Evolutionary conservation across 2,329 filamentous ascomycete species (phyloP).

Genomic region (Cladosporium austrohemisphaericum): DNA sequence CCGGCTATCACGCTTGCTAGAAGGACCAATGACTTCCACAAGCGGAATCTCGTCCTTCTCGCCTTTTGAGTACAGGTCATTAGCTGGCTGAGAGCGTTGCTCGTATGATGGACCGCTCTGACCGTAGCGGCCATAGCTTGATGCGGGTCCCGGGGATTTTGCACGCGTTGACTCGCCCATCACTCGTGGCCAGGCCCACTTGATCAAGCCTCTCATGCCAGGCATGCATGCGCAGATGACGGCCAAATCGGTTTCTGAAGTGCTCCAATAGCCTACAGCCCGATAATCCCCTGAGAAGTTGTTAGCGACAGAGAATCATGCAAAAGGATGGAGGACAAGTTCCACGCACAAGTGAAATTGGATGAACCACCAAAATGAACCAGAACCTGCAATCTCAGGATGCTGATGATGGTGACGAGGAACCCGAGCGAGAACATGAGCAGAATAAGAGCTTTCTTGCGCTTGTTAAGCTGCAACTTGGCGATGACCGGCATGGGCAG

Average conservation of each 20-base stretch:
- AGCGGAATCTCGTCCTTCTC: conserved; percentile 11
- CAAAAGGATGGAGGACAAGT: not conserved
- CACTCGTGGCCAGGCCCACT: conserved; percentile 1
- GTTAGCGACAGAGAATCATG: not conserved
- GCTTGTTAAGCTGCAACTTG: conserved; percentile 16
- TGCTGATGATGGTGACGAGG: conserved; percentile 17
- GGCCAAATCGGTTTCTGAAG: conserved; percentile 14
- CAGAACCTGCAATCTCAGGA: conserved; percentile 15
- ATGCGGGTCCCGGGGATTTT: not conserved
- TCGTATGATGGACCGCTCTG: conserved; percentile 1
- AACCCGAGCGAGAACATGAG: conserved; percentile 19
- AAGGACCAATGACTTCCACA: not conserved
- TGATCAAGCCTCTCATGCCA: conserved; percentile 14
- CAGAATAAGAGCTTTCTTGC: conserved; percentile 16
- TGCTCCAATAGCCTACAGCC: conserved; percentile 17
- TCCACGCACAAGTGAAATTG: conserved; percentile 16
- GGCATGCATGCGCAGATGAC: conserved; percentile 20
- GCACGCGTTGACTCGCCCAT: conserved; percentile 14
- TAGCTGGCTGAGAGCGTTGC: not conserved
- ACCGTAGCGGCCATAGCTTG: not conserved
- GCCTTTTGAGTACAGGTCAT: not conserved
- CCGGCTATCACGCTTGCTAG: no score
- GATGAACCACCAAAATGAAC: conserved; percentile 15
- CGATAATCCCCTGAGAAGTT: conserved; percentile 4
- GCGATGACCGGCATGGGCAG: conserved; percentile 21